Evolutionary conservation across 2,329 filamentous ascomycete genomes (phyloP), one percentile per base, ranked within the genome.

Genomic region (Byssochlamys sp.): DNA sequence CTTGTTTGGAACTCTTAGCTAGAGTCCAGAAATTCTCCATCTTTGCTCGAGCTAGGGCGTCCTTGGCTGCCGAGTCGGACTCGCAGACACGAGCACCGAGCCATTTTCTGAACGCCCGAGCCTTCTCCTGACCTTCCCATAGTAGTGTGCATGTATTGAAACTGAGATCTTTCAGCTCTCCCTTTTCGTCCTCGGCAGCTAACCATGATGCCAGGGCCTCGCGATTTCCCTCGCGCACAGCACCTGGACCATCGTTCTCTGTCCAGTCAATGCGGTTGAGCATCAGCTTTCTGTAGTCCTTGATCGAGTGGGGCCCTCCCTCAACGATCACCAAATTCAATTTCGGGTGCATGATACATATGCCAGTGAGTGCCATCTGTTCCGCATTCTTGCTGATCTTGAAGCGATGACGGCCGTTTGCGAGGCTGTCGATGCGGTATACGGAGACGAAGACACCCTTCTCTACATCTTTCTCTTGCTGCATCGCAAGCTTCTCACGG

Each of bases 21-120:
- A 94, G 75, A 9, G 87, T 87, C 94, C 94, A 99, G 68, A 99
- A 92, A 66, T 88, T 95, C 66, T 97, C 92, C 82, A 97, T 89
- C 78, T 95, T 96, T 4, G 85, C 84, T 64, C 90, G 83, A 11
- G 84, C 77, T 61, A 99, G 74, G 25, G 86, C 81, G 65, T 96
- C 90, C 69, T 89, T 87, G 4, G 92, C 94, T 69, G 95, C 89
- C 10, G 86, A 83, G 71, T 99, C 94, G 1, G 89, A 92, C 75
- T 97, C 94, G 72, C 91, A 96, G n/a, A 94, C 85, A 70, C 90
- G 88, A 26, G 75, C 75, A 61, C 86, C 91, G 2, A 88, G 82
- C 89, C 92, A 97, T 69, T 90, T 91, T 63, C 88, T 85, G 71
- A 97, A 99, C 0, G 80, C 84, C 54, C 89, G 82, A 31, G 82